These are phyloP conservation scores for Cyberlindnera americana DNA, from an alignment of 805 yeast species.

Conservation along the genomic window DNA sequence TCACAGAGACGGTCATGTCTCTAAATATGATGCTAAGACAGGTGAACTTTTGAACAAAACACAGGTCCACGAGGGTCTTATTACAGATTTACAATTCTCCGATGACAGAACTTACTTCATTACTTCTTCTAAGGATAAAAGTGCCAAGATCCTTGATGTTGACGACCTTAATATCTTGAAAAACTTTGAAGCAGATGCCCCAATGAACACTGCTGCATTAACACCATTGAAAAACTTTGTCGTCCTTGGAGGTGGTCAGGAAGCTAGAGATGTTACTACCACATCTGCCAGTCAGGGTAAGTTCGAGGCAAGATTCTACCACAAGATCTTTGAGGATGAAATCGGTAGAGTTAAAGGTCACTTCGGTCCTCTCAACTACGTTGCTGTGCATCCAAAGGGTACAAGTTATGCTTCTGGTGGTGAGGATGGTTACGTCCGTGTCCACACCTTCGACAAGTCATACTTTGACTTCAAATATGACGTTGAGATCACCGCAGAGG, in stretches of 20 bases:
- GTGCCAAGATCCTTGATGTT: constrained; percentile 73
- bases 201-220: constrained; percentile 91
- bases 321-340: constrained; percentile 92
- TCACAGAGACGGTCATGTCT: constrained; percentile 80
- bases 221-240: constrained; percentile 92
- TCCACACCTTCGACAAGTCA: constrained; percentile 88
- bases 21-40: constrained; percentile 72
- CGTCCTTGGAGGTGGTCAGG: constrained; percentile 98
- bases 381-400: constrained; percentile 94
- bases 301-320: constrained; percentile 94
- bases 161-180: constrained; percentile 71
- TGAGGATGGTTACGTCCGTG: constrained; percentile 96
- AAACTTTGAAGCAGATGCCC: constrained; percentile 82
- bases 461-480: constrained; percentile 93
- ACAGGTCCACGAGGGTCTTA: constrained; percentile 68
- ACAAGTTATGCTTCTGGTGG: constrained; percentile 94
- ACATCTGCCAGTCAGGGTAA: constrained; percentile 91
- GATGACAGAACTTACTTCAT: constrained; percentile 85
- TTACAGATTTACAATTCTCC: constrained; percentile 89
- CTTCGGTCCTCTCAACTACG: constrained; percentile 95
- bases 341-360: constrained; percentile 97
- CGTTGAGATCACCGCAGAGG: constrained; percentile 75
- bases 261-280: constrained; percentile 97
- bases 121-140: constrained; percentile 89
- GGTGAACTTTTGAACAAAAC: constrained; percentile 63